These are phyloP conservation scores for Debaryomyces nepalensis DNA, from an alignment of 1,139 yeast species.

Conservation along the genomic window DNA sequence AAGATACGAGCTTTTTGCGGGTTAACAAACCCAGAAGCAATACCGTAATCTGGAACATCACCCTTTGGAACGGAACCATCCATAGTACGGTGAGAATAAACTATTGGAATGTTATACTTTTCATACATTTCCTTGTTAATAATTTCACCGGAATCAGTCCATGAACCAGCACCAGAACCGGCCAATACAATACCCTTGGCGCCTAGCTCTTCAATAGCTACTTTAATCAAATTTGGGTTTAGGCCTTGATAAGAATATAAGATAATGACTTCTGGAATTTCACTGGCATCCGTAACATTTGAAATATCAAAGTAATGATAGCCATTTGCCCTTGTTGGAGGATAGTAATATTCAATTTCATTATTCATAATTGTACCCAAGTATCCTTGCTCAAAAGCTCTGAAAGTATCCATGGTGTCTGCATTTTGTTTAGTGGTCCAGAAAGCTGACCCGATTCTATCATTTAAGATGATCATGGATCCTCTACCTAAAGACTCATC, in stretches of 20 bases:
- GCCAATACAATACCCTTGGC: conserved; percentile 64
- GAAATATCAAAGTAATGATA: conserved; percentile 43
- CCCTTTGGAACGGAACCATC: conserved; percentile 57
- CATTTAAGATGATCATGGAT: conserved; percentile 65
- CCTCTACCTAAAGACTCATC: conserved; percentile 59
- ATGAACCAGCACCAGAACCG: conserved; percentile 73
- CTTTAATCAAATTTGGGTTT: conserved; percentile 49
- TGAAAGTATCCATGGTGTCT: conserved; percentile 69
- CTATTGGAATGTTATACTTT: conserved; percentile 51
- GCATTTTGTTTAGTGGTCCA: conserved; percentile 73
- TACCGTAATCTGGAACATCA: conserved; percentile 31
- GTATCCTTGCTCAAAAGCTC: conserved; percentile 69
- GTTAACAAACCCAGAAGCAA: conserved; percentile 70
- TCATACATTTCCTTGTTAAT: conserved; percentile 35
- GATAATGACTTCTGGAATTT: conserved; percentile 52
- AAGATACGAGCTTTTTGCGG: conserved; percentile 69
- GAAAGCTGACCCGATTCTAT: conserved; percentile 69
- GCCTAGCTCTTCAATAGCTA: conserved; percentile 47
- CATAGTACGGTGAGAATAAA: conserved; percentile 68
- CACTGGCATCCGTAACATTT: conserved; percentile 16
- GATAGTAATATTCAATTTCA: conserved; percentile 65
- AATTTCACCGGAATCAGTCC: conserved; percentile 55
- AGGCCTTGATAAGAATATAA: conserved; percentile 66
- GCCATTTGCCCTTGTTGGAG: conserved; percentile 64
- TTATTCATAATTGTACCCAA: conserved; percentile 71